Percentiles rank a stretch among this genome's conserved stretches.
Conservation (phyloP, 495 filamentous ascomycete genomes). For the Penicillium pancosmium region DNA sequence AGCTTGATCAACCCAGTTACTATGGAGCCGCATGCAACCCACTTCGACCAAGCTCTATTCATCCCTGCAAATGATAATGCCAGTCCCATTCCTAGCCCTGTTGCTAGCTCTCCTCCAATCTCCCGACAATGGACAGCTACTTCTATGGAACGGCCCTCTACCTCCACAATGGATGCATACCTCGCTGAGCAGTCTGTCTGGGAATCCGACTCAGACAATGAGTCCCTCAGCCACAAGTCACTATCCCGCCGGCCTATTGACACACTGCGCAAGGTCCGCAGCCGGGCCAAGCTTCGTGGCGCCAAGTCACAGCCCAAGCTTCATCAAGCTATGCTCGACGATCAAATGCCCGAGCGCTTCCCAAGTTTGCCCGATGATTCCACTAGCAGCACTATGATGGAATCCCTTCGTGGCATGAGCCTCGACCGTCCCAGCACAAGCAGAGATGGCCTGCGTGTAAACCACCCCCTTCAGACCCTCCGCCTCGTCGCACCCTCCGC, state of each 20-base stretch:
- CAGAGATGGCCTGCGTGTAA: constrained; percentile 26
- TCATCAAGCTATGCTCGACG: constrained; percentile 29
- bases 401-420: constrained; percentile 20
- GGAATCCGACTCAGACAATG: constrained; percentile 51
- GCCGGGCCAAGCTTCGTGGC: constrained; percentile 46
- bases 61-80: constrained; percentile 47
- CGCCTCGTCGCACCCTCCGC: constrained; percentile 46
- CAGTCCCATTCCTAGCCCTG: constrained; percentile 46
- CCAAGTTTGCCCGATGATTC: constrained; percentile 37
- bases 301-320: constrained; percentile 48
- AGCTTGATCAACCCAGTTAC: constrained; percentile 47
- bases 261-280: constrained; percentile 51
- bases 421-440: constrained; percentile 25
- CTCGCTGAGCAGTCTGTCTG: constrained; percentile 47
- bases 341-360: constrained; percentile 32
- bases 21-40: constrained; percentile 47
- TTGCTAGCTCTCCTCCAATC: constrained; percentile 37
- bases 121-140: constrained; percentile 42
- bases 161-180: constrained; percentile 44
- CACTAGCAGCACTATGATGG: constrained; percentile 11
- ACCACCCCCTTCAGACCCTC: constrained; percentile 35
- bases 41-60: constrained; percentile 50
- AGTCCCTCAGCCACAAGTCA: constrained; percentile 40
- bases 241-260: constrained; percentile 47
- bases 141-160: constrained; percentile 45